A percentile compares a stretch with the other conserved stretches of the same genome.
These are phyloP conservation scores for Alternaria ethzedia DNA, from an alignment of 2,329 filamentous ascomycete species.

Conservation along the genomic window DNA sequence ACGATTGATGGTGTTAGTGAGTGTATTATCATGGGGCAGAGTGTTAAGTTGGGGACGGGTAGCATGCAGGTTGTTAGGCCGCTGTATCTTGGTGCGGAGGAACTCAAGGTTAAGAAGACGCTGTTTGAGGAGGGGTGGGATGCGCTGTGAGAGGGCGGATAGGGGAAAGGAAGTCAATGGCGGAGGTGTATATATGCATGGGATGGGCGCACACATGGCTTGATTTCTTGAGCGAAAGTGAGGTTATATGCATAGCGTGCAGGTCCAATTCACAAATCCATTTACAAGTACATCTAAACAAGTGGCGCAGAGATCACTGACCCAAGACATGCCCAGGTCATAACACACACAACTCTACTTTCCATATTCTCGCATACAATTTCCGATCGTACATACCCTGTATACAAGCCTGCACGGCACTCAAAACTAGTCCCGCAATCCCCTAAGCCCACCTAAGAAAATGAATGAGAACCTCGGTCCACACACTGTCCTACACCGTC, in stretches of 20 bases:
- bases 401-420: neutral
- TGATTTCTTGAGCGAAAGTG: neutral
- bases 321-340: neutral
- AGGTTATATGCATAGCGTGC: neutral
- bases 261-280: neutral
- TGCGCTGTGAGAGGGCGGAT: slow-evolving; percentile 23
- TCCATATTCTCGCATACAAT: neutral
- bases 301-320: neutral
- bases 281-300: neutral
- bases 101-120: slow-evolving; percentile 33
- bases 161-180: too few species aligned
- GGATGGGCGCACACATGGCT: neutral
- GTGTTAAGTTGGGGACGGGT: slow-evolving; percentile 88
- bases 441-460: neutral
- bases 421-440: neutral
- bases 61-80: slow-evolving; percentile 86
- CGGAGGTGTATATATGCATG: neutral
- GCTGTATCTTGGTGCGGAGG: slow-evolving; percentile 51
- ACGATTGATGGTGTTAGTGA: slow-evolving; percentile 92
- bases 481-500: neutral
- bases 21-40: slow-evolving; percentile 98
- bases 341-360: neutral
- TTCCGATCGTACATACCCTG: neutral
- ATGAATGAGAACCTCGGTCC: neutral
- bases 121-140: slow-evolving; percentile 49